phyloP scores from a whole-genome alignment of 140 eudicot genomes.

The Flaveria floridana region DNA sequence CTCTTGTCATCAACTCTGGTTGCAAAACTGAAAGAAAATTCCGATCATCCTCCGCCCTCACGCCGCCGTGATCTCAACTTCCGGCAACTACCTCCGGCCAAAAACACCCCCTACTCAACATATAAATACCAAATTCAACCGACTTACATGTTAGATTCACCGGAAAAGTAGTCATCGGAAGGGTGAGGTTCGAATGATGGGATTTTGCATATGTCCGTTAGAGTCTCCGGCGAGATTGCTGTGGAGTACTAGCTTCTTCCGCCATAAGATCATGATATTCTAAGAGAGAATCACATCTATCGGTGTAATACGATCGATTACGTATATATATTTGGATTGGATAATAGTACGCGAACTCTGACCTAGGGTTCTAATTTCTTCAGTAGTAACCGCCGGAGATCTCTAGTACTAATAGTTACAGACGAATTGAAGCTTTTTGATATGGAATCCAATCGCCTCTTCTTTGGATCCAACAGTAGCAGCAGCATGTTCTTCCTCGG shows the following conservation, averaged over 20 bases:
- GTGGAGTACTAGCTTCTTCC: slow-evolving; percentile 96
- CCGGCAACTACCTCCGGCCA: slow-evolving; percentile 28
- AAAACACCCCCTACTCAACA: not conserved
- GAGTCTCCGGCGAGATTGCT: slow-evolving; percentile 89
- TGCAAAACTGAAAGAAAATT: slow-evolving; percentile 35
- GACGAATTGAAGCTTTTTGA: slow-evolving; percentile 21
- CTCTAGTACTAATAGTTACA: slow-evolving; percentile 12
- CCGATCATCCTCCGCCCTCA: not conserved
- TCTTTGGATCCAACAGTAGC: slow-evolving; percentile 56
- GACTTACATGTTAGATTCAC: slow-evolving; percentile 13
- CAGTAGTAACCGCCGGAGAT: slow-evolving; percentile 38
- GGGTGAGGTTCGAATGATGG: slow-evolving; percentile 56
- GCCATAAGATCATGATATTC: slow-evolving; percentile 94
- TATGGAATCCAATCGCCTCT: slow-evolving; percentile 69
- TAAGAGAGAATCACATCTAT: slow-evolving; percentile 31
- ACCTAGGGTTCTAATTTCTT: slow-evolving; percentile 32
- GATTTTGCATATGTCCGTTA: slow-evolving; percentile 87
- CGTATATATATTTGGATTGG: slow-evolving; percentile 6
- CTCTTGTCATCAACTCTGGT: slow-evolving; percentile 55
- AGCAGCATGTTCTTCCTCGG: slow-evolving; percentile 74
- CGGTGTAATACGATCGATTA: slow-evolving; percentile 3
- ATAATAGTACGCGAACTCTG: slow-evolving; percentile 24
- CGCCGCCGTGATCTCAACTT: slow-evolving; percentile 31
- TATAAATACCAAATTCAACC: slow-evolving; percentile 13
- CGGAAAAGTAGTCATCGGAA: slow-evolving; percentile 9